Percentiles rank a stretch among this genome's conserved stretches.
Evolutionary conservation across 345 rosid genomes (phyloP).

Genomic region (Heritiera littoralis): DNA sequence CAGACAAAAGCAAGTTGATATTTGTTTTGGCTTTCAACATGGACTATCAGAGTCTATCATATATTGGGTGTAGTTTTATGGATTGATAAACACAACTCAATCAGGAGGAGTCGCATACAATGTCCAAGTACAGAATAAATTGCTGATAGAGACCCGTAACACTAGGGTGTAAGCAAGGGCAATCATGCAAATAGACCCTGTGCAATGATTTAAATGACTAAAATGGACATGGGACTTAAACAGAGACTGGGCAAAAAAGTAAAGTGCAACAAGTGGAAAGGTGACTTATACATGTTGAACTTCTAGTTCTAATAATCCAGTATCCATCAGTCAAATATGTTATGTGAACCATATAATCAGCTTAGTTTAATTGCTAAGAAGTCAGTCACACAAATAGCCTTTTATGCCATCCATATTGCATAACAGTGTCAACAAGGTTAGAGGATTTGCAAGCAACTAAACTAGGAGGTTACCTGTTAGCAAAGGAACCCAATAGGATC

Average conservation of each 20-base stretch:
- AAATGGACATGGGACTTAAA: neutral
- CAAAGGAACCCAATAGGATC: conserved; percentile 88
- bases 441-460: conserved; percentile 14
- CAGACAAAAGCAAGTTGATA: conserved; percentile 49
- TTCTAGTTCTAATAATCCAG: neutral
- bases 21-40: neutral
- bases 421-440: neutral
- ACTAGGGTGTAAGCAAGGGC: neutral
- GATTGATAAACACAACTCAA: neutral
- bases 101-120: neutral
- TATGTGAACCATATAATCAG: neutral
- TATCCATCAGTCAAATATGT: conserved; percentile 1
- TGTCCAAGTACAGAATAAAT: neutral
- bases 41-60: neutral
- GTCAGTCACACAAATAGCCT: neutral
- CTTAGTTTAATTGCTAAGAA: neutral
- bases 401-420: neutral
- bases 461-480: conserved; percentile 63
- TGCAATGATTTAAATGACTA: neutral
- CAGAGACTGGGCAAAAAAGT: neutral
- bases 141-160: neutral
- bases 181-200: neutral
- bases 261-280: neutral
- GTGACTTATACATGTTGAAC: neutral
- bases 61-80: neutral